Percentiles rank a stretch among this genome's conserved stretches.
Conservation (phyloP, 371 early-diverging fungal species). For the Apophysomyces sp. region DNA sequence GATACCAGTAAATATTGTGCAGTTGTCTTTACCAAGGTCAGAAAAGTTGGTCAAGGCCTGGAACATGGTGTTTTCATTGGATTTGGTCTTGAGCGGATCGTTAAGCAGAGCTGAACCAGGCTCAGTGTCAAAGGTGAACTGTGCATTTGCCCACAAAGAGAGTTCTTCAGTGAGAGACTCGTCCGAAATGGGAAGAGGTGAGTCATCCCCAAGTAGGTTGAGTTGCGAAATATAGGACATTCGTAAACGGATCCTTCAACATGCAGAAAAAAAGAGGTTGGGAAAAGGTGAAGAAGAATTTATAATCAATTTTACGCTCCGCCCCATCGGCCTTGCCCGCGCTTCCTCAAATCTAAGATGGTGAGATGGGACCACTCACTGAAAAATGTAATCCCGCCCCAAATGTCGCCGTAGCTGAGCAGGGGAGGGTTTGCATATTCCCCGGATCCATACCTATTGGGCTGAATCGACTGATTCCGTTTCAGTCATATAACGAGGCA, state of each 20-base stretch:
- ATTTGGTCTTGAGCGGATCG: conserved; percentile 18
- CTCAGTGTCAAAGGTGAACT: conserved; percentile 65
- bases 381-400: too few relatives aligned
- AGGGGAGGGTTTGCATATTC: too few relatives aligned
- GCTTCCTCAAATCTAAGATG: too few relatives aligned
- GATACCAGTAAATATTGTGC: not conserved
- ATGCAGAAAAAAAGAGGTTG: conserved; percentile 8
- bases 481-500: too few relatives aligned
- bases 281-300: too few relatives aligned
- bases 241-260: not conserved
- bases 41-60: conserved; percentile 6
- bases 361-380: too few relatives aligned
- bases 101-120: conserved; percentile 43
- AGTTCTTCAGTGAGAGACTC: conserved; percentile 42
- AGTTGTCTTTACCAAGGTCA: conserved; percentile 6
- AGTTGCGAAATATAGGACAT: conserved; percentile 51
- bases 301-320: too few relatives aligned
- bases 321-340: too few relatives aligned
- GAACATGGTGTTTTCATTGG: conserved; percentile 5
- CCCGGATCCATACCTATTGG: too few relatives aligned
- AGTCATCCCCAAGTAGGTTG: conserved; percentile 37
- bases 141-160: conserved; percentile 70
- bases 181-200: conserved; percentile 36
- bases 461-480: too few relatives aligned
- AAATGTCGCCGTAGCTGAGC: too few relatives aligned